These are phyloP conservation scores for Dictyostelium brefeldianum DNA, from an alignment of 78 protist genomes.

Conservation along the genomic window DNA sequence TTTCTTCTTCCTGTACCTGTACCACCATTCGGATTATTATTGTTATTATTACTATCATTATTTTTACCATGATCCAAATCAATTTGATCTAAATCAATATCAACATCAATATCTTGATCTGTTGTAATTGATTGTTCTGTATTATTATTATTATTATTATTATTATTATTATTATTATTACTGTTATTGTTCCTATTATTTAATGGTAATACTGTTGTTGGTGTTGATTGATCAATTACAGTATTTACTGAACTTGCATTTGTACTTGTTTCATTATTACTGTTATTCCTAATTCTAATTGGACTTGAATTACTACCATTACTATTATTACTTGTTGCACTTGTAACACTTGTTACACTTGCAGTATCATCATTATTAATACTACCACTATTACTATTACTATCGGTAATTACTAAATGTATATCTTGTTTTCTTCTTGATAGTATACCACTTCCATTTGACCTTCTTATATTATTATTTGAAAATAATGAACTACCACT, in stretches of 20 bases:
- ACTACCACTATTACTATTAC: too few species aligned
- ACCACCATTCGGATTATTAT: neutral
- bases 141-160: constrained; percentile 8
- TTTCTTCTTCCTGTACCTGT: neutral
- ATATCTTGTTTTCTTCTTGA: neutral
- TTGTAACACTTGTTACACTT: constrained; percentile 12
- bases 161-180: neutral
- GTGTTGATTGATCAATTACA: neutral
- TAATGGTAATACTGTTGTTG: neutral
- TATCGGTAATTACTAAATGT: neutral
- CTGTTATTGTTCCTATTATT: neutral
- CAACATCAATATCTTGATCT: neutral
- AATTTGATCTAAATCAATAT: constrained; percentile 10
- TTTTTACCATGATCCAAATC: constrained; percentile 6
- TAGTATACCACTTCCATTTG: neutral
- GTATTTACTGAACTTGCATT: neutral
- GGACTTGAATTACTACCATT: constrained; percentile 2
- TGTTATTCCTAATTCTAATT: neutral
- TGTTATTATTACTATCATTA: neutral
- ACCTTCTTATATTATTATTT: neutral
- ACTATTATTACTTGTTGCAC: neutral
- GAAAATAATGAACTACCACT: neutral
- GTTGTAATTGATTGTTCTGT: neutral
- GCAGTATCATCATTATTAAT: neutral
- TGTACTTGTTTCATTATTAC: neutral